Conservation (phyloP, 2,329 filamentous ascomycete species). For the Myriosclerotinia scirpicola region DNA sequence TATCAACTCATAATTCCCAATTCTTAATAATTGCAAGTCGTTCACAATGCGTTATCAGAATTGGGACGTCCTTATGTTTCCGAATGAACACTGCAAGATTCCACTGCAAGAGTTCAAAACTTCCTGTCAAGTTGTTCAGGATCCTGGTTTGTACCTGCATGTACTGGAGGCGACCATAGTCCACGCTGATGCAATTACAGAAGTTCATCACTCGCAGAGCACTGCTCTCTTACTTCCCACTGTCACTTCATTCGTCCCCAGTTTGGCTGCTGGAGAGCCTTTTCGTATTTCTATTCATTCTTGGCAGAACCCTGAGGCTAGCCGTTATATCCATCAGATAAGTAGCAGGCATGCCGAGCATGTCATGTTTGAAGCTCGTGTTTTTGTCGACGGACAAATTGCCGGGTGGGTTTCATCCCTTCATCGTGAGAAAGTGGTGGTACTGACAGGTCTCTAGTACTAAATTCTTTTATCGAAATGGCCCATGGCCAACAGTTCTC, state of each 20-base stretch:
- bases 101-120: constrained; percentile 83
- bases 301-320: constrained; percentile 64
- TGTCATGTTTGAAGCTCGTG: constrained; percentile 62
- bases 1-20: constrained; percentile 14
- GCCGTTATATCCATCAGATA: constrained; percentile 55
- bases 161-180: background rate
- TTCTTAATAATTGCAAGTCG: constrained; percentile 12
- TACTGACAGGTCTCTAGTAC: constrained; percentile 35
- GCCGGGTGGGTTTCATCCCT: constrained; percentile 51
- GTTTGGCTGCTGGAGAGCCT: constrained; percentile 54
- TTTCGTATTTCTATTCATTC: constrained; percentile 76
- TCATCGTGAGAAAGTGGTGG: background rate
- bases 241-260: constrained; percentile 71
- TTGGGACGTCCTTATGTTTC: constrained; percentile 85
- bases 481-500: constrained; percentile 51
- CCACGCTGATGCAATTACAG: background rate
- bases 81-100: constrained; percentile 58
- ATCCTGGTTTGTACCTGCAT: constrained; percentile 43
- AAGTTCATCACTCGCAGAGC: constrained; percentile 5
- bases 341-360: constrained; percentile 54
- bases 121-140: constrained; percentile 65
- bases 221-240: constrained; percentile 51
- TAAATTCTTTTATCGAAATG: constrained; percentile 52
- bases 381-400: constrained; percentile 67
- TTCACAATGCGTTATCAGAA: constrained; percentile 74